Conservation (phyloP, 1,284 basidiomycete species). For the Ustilago curta region DNA sequence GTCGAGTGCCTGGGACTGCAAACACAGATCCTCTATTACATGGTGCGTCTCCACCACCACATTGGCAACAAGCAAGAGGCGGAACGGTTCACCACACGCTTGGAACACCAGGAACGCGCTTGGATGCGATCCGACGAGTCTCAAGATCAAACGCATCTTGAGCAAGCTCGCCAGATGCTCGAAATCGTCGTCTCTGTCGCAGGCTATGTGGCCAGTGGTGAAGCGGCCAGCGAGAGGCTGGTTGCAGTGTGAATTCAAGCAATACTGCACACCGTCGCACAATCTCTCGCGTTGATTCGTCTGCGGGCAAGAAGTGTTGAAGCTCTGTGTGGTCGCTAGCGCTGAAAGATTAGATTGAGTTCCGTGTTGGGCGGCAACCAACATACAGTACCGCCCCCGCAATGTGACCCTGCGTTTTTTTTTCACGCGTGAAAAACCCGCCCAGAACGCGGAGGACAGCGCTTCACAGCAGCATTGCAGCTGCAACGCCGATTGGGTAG, state of each 20-base stretch:
- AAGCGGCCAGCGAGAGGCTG: constrained; percentile 22
- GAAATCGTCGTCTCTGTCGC: constrained; percentile 39
- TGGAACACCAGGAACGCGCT: constrained; percentile 18
- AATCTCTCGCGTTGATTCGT: too few species aligned
- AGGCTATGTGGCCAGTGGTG: constrained; percentile 41
- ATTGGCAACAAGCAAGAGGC: constrained; percentile 13
- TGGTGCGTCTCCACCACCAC: constrained; percentile 43
- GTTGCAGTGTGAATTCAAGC: neutral
- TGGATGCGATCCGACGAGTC: constrained; percentile 22
- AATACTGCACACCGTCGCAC: neutral
- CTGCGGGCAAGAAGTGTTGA: neutral
- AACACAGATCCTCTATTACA: constrained; percentile 52
- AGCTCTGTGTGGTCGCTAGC: neutral
- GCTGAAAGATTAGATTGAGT: neutral
- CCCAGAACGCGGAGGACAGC: neutral
- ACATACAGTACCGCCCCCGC: neutral
- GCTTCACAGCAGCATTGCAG: constrained; percentile 3
- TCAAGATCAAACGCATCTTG: constrained; percentile 15
- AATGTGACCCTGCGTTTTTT: neutral
- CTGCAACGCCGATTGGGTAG: neutral
- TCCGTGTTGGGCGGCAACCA: neutral
- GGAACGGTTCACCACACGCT: constrained; percentile 7
- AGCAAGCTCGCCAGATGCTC: constrained; percentile 24
- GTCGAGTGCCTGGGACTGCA: constrained; percentile 37
- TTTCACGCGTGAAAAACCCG: constrained; percentile 24